phyloP scores from a whole-genome alignment of 129 eudicot species.

The Flaveria trinervia region DNA sequence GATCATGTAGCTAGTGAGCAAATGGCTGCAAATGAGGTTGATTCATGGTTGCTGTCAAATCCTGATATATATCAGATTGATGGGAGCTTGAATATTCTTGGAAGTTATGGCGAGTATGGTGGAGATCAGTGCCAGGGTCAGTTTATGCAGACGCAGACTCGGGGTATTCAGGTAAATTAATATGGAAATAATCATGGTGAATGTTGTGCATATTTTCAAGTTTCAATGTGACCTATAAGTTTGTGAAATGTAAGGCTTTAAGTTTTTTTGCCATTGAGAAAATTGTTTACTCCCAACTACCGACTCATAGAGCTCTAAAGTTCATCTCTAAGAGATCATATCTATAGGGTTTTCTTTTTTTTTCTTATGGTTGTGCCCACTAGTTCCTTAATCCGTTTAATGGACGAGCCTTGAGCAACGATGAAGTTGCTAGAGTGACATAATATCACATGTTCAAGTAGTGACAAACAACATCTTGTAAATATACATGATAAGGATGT shows the following conservation, averaged over 20 bases:
- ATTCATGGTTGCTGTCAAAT: slow-evolving; percentile 28
- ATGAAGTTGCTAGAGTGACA: too few species aligned
- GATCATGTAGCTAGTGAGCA: slow-evolving; percentile 20
- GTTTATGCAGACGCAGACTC: slow-evolving; percentile 23
- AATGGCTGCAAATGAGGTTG: slow-evolving; percentile 27
- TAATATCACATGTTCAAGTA: too few species aligned
- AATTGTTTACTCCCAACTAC: background rate
- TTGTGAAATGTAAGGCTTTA: slow-evolving; percentile 16
- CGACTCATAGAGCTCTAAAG: background rate
- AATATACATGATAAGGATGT: too few species aligned
- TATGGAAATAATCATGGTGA: slow-evolving; percentile 7
- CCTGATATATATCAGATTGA: slow-evolving; percentile 24
- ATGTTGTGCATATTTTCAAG: slow-evolving; percentile 9
- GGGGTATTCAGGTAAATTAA: slow-evolving; percentile 25
- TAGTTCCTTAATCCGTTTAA: background rate
- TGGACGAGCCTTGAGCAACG: too few species aligned
- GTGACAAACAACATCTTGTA: too few species aligned
- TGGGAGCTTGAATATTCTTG: background rate
- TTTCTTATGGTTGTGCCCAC: background rate
- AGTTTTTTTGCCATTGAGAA: background rate
- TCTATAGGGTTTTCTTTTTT: background rate
- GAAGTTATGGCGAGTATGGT: background rate
- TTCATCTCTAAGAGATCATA: background rate
- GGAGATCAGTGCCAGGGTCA: background rate
- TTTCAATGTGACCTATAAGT: slow-evolving; percentile 21